phyloP scores from a whole-genome alignment of 2,329 filamentous ascomycete genomes.

The Hypoxylon sp. region DNA sequence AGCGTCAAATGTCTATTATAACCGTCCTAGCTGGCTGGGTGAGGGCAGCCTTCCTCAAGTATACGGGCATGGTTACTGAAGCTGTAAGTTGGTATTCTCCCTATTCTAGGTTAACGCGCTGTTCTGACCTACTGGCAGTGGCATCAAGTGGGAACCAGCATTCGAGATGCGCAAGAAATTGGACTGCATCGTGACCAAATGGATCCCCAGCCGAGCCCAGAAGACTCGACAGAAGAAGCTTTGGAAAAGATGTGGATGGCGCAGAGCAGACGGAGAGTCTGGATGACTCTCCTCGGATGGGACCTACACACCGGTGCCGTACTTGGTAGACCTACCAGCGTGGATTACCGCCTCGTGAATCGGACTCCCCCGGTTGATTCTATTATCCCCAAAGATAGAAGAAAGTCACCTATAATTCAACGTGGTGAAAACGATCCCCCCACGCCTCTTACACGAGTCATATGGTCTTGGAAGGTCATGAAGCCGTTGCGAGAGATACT shows the following conservation, averaged over 20 bases:
- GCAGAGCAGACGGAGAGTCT: conserved; percentile 69
- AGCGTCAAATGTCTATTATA: conserved; percentile 68
- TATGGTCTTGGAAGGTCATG: conserved; percentile 67
- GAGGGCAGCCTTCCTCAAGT: conserved; percentile 71
- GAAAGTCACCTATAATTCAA: conserved; percentile 64
- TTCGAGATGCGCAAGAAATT: conserved; percentile 74
- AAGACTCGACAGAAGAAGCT: conserved; percentile 62
- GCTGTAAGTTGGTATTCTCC: conserved; percentile 58
- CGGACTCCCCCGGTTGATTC: conserved; percentile 69
- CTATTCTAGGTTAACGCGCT: neutral
- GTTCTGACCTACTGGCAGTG: conserved; percentile 58
- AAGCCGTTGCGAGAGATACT: conserved; percentile 68
- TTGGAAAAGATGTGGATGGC: conserved; percentile 72
- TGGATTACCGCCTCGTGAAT: conserved; percentile 64
- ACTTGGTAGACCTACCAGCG: conserved; percentile 69
- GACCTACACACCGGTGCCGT: conserved; percentile 69
- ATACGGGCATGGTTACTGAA: conserved; percentile 71
- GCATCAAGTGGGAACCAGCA: conserved; percentile 70
- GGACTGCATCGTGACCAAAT: conserved; percentile 70
- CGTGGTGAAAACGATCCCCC: conserved; percentile 68
- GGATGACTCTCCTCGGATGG: conserved; percentile 69
- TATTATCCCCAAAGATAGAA: conserved; percentile 63
- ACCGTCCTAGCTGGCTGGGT: conserved; percentile 72
- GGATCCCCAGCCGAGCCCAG: conserved; percentile 65
- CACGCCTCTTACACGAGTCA: conserved; percentile 67